Conservation (phyloP, 148 eudicot genomes). For the Drosera capensis region DNA sequence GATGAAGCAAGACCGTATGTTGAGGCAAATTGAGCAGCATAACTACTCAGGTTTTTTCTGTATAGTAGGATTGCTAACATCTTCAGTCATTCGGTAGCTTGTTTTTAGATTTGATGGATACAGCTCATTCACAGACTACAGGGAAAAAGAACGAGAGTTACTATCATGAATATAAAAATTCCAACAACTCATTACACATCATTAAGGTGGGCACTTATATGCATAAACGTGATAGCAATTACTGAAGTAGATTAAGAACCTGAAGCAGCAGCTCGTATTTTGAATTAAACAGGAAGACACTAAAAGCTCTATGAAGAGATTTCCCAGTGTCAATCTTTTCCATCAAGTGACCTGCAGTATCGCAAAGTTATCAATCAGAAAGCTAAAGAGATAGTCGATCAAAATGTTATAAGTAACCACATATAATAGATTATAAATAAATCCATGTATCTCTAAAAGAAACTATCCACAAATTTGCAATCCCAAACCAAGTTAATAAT, state of each 20-base stretch:
- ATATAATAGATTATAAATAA: neutral
- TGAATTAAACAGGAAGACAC: slow-evolving; percentile 77
- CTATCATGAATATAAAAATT: no score
- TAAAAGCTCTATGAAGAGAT: slow-evolving; percentile 87
- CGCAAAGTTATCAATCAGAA: neutral
- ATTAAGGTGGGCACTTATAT: neutral
- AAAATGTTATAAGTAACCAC: neutral
- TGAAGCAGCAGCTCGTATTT: slow-evolving; percentile 88
- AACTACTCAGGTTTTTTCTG: no score
- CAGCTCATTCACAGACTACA: no score
- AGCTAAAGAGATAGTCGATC: neutral
- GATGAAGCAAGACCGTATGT: no score
- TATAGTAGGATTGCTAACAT: no score
- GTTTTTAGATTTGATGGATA: no score
- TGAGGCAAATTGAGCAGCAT: no score
- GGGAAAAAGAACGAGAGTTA: no score
- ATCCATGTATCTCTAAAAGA: no score
- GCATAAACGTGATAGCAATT: neutral
- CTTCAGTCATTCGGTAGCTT: no score
- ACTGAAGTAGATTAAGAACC: slow-evolving; percentile 21
- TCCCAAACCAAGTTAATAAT: no score
- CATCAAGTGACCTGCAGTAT: slow-evolving; percentile 76
- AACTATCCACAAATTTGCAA: no score
- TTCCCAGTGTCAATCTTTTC: slow-evolving; percentile 70
- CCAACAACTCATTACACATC: neutral